Evolutionary conservation across 2,329 filamentous ascomycete species (phyloP).

Genomic region (Alternaria dauci): DNA sequence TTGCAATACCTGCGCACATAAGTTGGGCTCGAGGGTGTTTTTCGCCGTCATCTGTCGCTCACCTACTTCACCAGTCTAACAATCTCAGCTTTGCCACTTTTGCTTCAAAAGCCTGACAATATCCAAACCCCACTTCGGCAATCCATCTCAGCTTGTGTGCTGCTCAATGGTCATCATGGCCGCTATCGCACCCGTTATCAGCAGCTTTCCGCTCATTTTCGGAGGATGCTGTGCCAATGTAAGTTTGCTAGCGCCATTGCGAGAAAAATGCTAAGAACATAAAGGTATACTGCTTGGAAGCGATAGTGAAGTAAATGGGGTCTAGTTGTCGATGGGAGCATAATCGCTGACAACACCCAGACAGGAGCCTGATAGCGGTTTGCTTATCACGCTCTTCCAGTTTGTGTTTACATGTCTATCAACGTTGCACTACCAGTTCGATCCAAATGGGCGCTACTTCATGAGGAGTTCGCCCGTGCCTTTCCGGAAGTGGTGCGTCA

Average conservation of each 20-base stretch:
- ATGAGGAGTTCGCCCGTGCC: slow-evolving; percentile 82
- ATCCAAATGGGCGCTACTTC: slow-evolving; percentile 71
- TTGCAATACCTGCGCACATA: not conserved
- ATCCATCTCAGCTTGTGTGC: not conserved
- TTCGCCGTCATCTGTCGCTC: not conserved
- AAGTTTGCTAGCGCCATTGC: slow-evolving; percentile 42
- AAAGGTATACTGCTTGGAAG: slow-evolving; percentile 93
- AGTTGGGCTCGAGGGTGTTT: not conserved
- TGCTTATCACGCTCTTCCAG: slow-evolving; percentile 63
- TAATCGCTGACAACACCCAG: slow-evolving; percentile 56
- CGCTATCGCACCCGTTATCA: slow-evolving; percentile 47
- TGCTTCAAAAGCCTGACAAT: not conserved
- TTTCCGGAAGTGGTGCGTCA: slow-evolving; percentile 82
- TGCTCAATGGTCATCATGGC: slow-evolving; percentile 33
- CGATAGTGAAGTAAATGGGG: slow-evolving; percentile 84
- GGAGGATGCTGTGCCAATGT: slow-evolving; percentile 96
- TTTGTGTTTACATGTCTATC: slow-evolving; percentile 70
- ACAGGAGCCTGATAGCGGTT: slow-evolving; percentile 86
- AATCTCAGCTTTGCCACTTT: slow-evolving; percentile 5
- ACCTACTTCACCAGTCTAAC: slow-evolving; percentile 14
- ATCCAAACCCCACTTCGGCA: not conserved
- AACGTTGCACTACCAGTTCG: slow-evolving; percentile 57
- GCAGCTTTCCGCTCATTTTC: slow-evolving; percentile 86
- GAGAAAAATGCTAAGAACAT: slow-evolving; percentile 25
- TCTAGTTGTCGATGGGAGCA: not conserved